Evolutionary conservation across 2,329 filamentous ascomycete species (phyloP), one percentile per base, ranked within the genome.

Genomic region (Trichoderma citrinoviride): DNA sequence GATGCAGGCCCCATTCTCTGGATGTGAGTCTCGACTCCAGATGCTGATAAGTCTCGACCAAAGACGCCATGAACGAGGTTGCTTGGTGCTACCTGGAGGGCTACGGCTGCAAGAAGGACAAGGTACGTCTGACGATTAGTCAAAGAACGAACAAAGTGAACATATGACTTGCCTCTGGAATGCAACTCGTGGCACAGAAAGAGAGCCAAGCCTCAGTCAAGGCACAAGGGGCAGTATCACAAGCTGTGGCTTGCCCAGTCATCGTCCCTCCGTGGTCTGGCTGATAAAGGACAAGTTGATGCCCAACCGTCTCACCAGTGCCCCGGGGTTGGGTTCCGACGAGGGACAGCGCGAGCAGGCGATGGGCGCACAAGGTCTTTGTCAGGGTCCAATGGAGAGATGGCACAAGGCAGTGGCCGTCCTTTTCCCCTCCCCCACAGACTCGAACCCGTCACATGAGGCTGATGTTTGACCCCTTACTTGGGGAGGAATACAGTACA

Each of bases 41-140:
- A 50, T 46, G 27, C 54, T 65, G 41, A 52, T 19, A 17, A 41
- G 21, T 41, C n/a, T n/a, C n/a, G 23, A 33, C 65, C 47, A 71
- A 37, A 88, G 95, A 99, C 80, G 95, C 93, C 65, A 97, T 98
- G 93, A 97, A 97, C 75, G 94, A 98, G 78, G 90, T 90, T 61
- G 95, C 89, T 41, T 96, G 93, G 92, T 99, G 95, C 81, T 98
- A 95, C 82, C 78, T 96, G 29, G 90, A 97, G 75, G 95, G 95
- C n/a, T 97, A 96, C 78, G 95, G 95, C 40, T 94, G 93, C 74
- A 95, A 93, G 77, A 99, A 98, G 78, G 93, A 99, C 82, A 98
- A 97, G 91, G 94, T 97, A 83, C 78, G 91, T 86, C 49, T 52
- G 19, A 17, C 41, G 21, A 43, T 53, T 49, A 49, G 49, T 55